phyloP scores from a whole-genome alignment of 108 stramenopile genomes.

The Pelagomonas calceolata region DNA sequence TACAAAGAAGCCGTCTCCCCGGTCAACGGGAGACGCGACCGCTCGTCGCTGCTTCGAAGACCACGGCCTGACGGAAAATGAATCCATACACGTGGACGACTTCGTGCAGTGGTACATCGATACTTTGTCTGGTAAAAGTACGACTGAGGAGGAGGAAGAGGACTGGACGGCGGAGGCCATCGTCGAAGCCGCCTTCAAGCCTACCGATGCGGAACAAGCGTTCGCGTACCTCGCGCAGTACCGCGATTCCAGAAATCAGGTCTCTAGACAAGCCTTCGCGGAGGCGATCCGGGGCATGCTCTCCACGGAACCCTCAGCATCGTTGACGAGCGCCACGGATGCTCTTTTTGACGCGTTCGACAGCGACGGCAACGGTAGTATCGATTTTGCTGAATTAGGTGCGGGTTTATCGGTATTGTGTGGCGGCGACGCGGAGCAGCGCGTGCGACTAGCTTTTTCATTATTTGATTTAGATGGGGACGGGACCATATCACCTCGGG shows the following conservation, averaged over 20 bases:
- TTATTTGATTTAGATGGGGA: constrained; percentile 27
- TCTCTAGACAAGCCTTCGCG: not conserved
- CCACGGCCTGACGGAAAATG: constrained; percentile 2
- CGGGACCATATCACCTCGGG: constrained; percentile 20
- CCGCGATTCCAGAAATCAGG: not conserved
- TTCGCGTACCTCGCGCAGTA: not conserved
- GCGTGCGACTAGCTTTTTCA: constrained; percentile 26
- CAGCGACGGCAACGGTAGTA: constrained; percentile 2
- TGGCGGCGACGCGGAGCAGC: constrained; percentile 29
- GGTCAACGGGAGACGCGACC: constrained; percentile 1
- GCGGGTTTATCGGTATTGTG: constrained; percentile 15
- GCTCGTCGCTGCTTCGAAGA: constrained; percentile 2
- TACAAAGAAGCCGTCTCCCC: not conserved
- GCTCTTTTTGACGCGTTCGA: constrained; percentile 11
- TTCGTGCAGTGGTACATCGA: constrained; percentile 2
- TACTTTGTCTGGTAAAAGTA: not conserved
- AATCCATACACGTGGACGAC: constrained; percentile 5
- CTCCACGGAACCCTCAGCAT: not conserved
- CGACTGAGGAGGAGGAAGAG: not conserved
- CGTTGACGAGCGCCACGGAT: not conserved
- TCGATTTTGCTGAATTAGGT: constrained; percentile 9
- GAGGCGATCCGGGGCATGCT: not conserved
- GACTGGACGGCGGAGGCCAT: constrained; percentile 8
- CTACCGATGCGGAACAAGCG: not conserved
- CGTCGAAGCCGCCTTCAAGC: not conserved